Base-by-base conservation (phyloP, 352 stramenopile genomes). In the Globisporangium iwayamae region DNA sequence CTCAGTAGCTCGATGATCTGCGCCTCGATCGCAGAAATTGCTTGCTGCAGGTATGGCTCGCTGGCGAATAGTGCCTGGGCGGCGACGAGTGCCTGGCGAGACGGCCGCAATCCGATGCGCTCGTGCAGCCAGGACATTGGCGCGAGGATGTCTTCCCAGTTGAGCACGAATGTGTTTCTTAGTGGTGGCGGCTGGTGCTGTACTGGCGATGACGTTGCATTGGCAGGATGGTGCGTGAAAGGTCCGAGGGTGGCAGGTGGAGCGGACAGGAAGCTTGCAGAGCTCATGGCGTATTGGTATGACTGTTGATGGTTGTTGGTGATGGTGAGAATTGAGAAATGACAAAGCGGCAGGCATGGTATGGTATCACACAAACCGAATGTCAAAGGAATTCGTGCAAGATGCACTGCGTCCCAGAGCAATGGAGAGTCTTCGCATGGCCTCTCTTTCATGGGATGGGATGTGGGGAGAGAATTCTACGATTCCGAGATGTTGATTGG, bases 111-210 rank as follows among this genome's bases (percentile, higher is more conserved):
- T 3, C 78, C 76, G n/a, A 83, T 41, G 9, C 76, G 78, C 11
- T 73, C 53, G 8, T 62, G 61, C 38, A 89, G 69, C 38, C 78
- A 70, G 34, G 78, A 66, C 62, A 81, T 73, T 18, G 80, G 80
- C 14, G 71, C 69, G 5, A 89, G 58, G 7, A 87, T 78, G 63
- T 89, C 75, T 58, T 89, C 80, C 78, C 78, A 89, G 38, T 74
- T 70, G 46, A 89, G 66, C 50, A 86, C 73, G 54, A 89, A 70
- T 16, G 63, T 74, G 22, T 69, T 69, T 28, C 47, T 41, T 18
- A n/a, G 36, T 9, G 55, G 14, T 13, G 45, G 41, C 8, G 38
- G 8, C 16, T 28, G 51, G 5, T 47, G 52, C 46, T 9, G 51
- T 32, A 36, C 16, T 32, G 50, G 30, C 3, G 25, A 11, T 3